Evolutionary conservation across 768 basidiomycete genomes (phyloP), one percentile per base, ranked within the genome.

Genomic region (Termitomyces sp.): DNA sequence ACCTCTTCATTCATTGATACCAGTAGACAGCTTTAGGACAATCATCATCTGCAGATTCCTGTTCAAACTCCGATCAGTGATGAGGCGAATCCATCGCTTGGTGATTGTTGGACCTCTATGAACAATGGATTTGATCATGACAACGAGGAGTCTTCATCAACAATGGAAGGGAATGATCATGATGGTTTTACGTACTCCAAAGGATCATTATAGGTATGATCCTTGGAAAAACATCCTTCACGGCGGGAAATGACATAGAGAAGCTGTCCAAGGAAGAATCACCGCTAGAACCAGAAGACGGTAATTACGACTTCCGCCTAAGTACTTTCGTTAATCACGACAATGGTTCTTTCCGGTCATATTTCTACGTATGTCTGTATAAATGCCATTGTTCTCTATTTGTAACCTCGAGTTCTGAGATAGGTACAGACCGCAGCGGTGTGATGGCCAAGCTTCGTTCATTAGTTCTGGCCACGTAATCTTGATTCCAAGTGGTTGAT

Each of bases 21-120:
- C 41, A 25, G 12, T 14, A 47, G n/a, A 37, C 52, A 69, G 68
- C 2, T 71, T 71, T 56, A 67, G 70, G 28, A 71, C 68, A 17
- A 71, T 71, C 37, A 66, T 71, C 28, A 71, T 71, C 44, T 70
- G 68, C 59, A 67, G 68, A 23, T 71, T 71, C 59, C 62, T 71
- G 9, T 58, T 70, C 2, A 68, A 63, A 58, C 67, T 71, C 21
- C 61, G 66, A 0, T 59, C 63, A 1, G 53, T 14, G 62, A 57
- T 2, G 60, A 59, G 11, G 51, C 54, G 2, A 52, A 59, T 35
- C 43, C 59, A 9, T 58, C 53, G 11, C 34, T 61, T 17, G 62
- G 61, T 62, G 10, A 62, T 69, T 6, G 61, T 70, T 21, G 70
- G 68, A 12, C 62, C 56, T 7, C 54, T 3, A 55, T 71, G 12